Conservation (phyloP, 2,329 filamentous ascomycete species). For the Celoporthe dispersa region DNA sequence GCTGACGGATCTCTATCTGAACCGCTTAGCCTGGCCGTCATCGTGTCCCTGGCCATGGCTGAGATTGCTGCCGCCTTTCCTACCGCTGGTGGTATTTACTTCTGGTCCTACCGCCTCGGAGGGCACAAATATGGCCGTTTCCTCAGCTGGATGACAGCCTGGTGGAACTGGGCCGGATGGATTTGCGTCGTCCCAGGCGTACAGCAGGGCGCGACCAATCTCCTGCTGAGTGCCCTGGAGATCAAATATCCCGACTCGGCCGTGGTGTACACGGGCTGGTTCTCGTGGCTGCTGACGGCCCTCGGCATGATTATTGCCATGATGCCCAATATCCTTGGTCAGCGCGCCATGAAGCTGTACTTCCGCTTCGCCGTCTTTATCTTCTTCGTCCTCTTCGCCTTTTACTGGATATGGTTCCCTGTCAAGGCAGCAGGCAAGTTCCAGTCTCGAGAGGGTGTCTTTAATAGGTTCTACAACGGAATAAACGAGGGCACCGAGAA, state of each 20-base stretch:
- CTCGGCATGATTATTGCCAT: conserved; percentile 43
- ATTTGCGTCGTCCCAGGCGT: conserved; percentile 44
- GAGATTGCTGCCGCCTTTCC: conserved; percentile 44
- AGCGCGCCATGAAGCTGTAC: conserved; percentile 40
- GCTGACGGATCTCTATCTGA: background rate
- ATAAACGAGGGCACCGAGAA: conserved; percentile 42
- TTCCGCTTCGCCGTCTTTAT: conserved; percentile 44
- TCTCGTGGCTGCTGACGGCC: conserved; percentile 42
- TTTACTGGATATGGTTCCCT: conserved; percentile 47
- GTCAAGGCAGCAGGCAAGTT: conserved; percentile 41
- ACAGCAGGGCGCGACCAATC: conserved; percentile 45
- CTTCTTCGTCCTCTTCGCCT: conserved; percentile 41
- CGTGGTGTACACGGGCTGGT: conserved; percentile 43
- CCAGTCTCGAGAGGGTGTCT: conserved; percentile 39
- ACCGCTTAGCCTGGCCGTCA: conserved; percentile 35
- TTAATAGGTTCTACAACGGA: conserved; percentile 44
- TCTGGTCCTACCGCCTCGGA: conserved; percentile 44
- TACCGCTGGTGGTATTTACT: conserved; percentile 45
- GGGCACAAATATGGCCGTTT: conserved; percentile 43
- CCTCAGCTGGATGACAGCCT: conserved; percentile 46
- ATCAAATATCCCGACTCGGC: conserved; percentile 42
- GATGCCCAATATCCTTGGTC: conserved; percentile 42
- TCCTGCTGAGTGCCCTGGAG: conserved; percentile 44
- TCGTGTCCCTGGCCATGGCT: conserved; percentile 43
- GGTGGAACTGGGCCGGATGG: conserved; percentile 46